These are phyloP conservation scores for Alternaria brassicicola DNA, from an alignment of 2,329 filamentous ascomycete species.

Conservation along the genomic window DNA sequence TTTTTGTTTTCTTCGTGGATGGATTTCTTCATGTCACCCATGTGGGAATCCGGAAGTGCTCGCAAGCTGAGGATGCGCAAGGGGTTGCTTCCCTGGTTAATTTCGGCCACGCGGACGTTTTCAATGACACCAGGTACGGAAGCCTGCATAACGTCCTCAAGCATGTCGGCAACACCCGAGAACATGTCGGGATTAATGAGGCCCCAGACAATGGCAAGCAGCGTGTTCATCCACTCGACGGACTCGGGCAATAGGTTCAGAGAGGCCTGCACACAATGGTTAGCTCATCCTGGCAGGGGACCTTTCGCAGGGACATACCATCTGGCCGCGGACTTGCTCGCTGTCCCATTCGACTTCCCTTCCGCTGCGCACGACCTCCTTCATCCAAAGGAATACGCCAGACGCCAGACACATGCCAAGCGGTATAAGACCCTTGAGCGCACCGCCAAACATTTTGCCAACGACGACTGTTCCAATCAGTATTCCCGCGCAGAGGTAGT, in stretches of 20 bases:
- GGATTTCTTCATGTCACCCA: slow-evolving; percentile 79
- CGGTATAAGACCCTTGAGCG: slow-evolving; percentile 76
- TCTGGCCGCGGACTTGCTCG: slow-evolving; percentile 83
- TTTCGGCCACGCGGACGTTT: slow-evolving; percentile 92
- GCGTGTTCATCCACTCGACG: slow-evolving; percentile 91
- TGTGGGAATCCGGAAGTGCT: slow-evolving; percentile 81
- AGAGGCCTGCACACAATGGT: slow-evolving; percentile 62
- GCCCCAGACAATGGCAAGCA: slow-evolving; percentile 84
- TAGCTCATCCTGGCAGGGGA: not conserved
- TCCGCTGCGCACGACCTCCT: slow-evolving; percentile 82
- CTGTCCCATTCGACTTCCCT: slow-evolving; percentile 86
- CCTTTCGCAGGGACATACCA: slow-evolving; percentile 52
- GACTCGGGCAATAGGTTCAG: slow-evolving; percentile 91
- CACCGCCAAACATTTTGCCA: slow-evolving; percentile 79
- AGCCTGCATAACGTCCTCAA: slow-evolving; percentile 96
- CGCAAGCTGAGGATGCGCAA: slow-evolving; percentile 86
- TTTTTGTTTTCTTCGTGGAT: slow-evolving; percentile 80
- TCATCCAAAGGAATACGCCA: slow-evolving; percentile 87
- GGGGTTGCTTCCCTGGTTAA: slow-evolving; percentile 91
- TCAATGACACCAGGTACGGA: slow-evolving; percentile 90
- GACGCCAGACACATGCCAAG: slow-evolving; percentile 73
- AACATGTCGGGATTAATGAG: slow-evolving; percentile 97
- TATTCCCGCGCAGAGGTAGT: slow-evolving; percentile 71
- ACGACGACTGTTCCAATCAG: slow-evolving; percentile 76
- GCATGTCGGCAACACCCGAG: slow-evolving; percentile 84